Conservation (phyloP, 116 monocot genomes). For the Dioscorea cayenensis region DNA sequence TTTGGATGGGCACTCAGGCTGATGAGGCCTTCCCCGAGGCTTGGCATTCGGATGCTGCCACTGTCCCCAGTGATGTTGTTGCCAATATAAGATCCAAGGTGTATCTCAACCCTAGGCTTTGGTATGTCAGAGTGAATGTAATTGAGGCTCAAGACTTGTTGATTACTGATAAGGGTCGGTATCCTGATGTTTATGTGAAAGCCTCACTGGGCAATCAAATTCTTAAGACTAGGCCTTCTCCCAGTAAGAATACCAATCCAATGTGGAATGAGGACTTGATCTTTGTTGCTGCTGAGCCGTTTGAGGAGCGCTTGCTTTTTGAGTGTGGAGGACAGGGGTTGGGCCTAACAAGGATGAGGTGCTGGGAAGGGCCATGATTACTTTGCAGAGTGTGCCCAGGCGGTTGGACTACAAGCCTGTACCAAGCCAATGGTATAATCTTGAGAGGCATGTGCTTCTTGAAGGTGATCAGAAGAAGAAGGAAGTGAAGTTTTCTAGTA, state of each 20-base stretch:
- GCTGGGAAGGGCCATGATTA: slow-evolving; percentile 26
- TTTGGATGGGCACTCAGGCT: slow-evolving; percentile 46
- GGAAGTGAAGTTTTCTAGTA: slow-evolving; percentile 11
- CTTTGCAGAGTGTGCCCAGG: slow-evolving; percentile 8
- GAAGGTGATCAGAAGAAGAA: slow-evolving; percentile 16
- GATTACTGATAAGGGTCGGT: slow-evolving; percentile 22
- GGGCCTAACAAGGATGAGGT: slow-evolving; percentile 31
- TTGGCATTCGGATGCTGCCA: slow-evolving; percentile 36
- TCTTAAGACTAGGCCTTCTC: slow-evolving; percentile 16
- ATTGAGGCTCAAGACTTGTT: slow-evolving; percentile 43
- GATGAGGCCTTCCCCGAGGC: slow-evolving; percentile 46
- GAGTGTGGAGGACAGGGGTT: slow-evolving; percentile 29
- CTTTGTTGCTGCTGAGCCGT: slow-evolving; percentile 39
- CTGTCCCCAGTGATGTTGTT: slow-evolving; percentile 23
- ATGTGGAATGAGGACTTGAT: slow-evolving; percentile 43
- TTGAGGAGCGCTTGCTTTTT: slow-evolving; percentile 34
- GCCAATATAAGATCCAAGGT: slow-evolving; percentile 39
- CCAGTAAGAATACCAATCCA: slow-evolving; percentile 9
- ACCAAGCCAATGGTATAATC: slow-evolving; percentile 22
- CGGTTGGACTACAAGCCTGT: slow-evolving; percentile 20
- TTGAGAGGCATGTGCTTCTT: slow-evolving; percentile 15
- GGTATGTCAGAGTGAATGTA: slow-evolving; percentile 41
- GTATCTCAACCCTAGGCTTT: slow-evolving; percentile 37
- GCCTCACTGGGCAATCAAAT: slow-evolving; percentile 26
- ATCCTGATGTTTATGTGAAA: slow-evolving; percentile 31